Conservation (phyloP, 176 grass and related monocot species). For the Ampelocalamus luodianensis region DNA sequence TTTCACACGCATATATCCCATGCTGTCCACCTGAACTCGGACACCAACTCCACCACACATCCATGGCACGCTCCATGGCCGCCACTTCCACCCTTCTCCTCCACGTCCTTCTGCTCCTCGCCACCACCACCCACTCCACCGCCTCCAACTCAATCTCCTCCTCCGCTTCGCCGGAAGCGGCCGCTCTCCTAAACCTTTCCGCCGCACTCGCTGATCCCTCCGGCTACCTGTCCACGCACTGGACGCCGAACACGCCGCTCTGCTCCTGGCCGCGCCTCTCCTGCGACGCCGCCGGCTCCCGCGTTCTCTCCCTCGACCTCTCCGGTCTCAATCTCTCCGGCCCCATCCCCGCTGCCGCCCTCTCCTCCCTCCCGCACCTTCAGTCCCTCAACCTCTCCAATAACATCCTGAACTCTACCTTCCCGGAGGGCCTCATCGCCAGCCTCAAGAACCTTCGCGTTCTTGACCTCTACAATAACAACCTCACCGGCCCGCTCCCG, state of each 20-base stretch:
- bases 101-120: constrained; percentile 44
- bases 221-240: constrained; percentile 61
- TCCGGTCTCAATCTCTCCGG: constrained; percentile 80
- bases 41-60: constrained; percentile 30
- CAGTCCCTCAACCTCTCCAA: constrained; percentile 89
- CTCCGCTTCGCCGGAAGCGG: constrained; percentile 34
- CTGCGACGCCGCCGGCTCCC: constrained; percentile 49
- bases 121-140: constrained; percentile 3
- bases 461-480: constrained; percentile 93
- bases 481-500: constrained; percentile 79
- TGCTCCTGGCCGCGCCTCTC: constrained; percentile 72
- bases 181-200: constrained; percentile 64
- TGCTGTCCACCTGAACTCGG: constrained; percentile 37
- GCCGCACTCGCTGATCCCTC: constrained; percentile 48
- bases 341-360: constrained; percentile 58
- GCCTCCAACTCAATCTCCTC: constrained; percentile 10
- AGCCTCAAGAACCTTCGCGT: constrained; percentile 63
- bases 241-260: constrained; percentile 52
- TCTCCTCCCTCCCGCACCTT: constrained; percentile 60
- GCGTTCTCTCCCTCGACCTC: constrained; percentile 63
- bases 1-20: background rate
- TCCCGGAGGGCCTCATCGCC: constrained; percentile 51
- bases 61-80: constrained; percentile 37
- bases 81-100: constrained; percentile 36
- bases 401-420: constrained; percentile 83